Evolutionary conservation across 202 grass and related monocot species (phyloP).

Genomic region (Brachypodium distachyon): DNA sequence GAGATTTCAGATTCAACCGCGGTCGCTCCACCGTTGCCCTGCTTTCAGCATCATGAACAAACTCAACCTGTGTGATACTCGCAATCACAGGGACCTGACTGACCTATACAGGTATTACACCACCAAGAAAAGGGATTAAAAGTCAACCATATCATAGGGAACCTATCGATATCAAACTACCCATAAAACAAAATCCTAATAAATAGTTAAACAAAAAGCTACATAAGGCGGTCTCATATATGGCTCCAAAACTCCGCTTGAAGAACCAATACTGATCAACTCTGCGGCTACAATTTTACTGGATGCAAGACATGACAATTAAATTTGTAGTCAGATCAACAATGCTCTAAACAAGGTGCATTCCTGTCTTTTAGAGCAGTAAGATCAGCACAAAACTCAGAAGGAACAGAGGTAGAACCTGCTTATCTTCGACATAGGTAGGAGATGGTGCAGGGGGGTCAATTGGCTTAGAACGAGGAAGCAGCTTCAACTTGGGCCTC

Average conservation of each 20-base stretch:
- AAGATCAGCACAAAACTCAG: neutral
- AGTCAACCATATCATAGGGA: neutral
- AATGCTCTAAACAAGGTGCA: neutral
- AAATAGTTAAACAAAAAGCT: neutral
- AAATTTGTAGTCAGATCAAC: neutral
- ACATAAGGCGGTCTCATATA: neutral
- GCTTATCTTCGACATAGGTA: slow-evolving; percentile 51
- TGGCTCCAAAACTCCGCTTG: neutral
- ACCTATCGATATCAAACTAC: neutral
- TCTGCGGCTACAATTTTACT: neutral
- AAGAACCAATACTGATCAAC: neutral
- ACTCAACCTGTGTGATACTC: slow-evolving; percentile 30
- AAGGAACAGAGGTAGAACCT: slow-evolving; percentile 19
- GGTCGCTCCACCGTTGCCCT: slow-evolving; percentile 44
- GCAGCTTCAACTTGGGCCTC: slow-evolving; percentile 81
- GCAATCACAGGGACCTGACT: slow-evolving; percentile 9
- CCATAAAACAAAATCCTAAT: neutral
- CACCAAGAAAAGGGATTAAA: slow-evolving; percentile 1
- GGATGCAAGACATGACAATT: neutral
- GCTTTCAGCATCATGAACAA: slow-evolving; percentile 36
- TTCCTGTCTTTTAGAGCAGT: neutral
- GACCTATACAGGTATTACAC: slow-evolving; percentile 31
- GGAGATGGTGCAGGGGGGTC: slow-evolving; percentile 41
- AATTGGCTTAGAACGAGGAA: slow-evolving; percentile 66
- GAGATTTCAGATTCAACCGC: slow-evolving; percentile 78